A percentile compares a stretch with the other conserved stretches of the same genome.
Evolutionary conservation across 257 asterid species (phyloP).

Genomic region (Solanum corneliomulleri): DNA sequence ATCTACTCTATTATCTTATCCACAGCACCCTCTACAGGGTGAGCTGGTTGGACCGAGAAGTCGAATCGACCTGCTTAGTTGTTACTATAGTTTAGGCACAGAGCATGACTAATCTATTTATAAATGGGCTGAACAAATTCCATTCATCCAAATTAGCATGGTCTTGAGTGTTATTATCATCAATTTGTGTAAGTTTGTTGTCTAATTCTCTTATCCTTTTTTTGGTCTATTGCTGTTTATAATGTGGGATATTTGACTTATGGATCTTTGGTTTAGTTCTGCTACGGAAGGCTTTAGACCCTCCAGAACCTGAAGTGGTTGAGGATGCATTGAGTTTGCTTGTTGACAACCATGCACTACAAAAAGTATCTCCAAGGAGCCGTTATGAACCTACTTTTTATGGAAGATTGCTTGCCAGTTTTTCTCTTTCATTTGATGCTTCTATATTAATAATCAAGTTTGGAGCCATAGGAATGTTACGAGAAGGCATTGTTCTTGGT

Average conservation of each 20-base stretch:
- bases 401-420: constrained; percentile 71
- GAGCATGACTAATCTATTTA: neutral
- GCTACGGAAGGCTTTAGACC: constrained; percentile 89
- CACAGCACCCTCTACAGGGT: neutral
- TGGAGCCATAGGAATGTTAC: constrained; percentile 71
- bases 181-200: neutral
- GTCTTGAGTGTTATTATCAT: neutral
- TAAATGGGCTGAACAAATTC: neutral
- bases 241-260: constrained; percentile 4
- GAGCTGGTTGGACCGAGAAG: neutral
- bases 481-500: constrained; percentile 93
- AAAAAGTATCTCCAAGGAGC: constrained; percentile 48
- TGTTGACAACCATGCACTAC: constrained; percentile 52
- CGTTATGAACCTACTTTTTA: constrained; percentile 76
- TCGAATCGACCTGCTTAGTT: neutral
- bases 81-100: neutral
- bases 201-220: neutral
- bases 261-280: constrained; percentile 33
- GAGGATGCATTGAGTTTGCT: constrained; percentile 74
- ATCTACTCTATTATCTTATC: neutral
- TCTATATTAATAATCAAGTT: constrained; percentile 75
- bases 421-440: constrained; percentile 81
- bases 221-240: neutral
- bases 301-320: constrained; percentile 60
- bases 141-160: neutral